Evolutionary conservation across 441 rosid genomes (phyloP).

Genomic region (Kokia cookei): DNA sequence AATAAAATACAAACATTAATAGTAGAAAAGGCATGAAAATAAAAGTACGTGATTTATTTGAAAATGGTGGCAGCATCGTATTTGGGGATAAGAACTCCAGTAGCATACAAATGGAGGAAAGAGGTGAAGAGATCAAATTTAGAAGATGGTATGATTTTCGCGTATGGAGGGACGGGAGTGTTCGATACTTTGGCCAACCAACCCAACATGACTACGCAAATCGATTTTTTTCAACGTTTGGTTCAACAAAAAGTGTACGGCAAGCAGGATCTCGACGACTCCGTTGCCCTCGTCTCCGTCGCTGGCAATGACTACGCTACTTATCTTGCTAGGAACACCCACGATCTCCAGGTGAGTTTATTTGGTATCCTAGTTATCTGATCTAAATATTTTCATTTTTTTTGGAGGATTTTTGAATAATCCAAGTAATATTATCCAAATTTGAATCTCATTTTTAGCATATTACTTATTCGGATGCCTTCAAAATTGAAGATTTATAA

Average conservation of each 20-base stretch:
- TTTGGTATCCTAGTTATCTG: neutral
- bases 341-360: constrained; percentile 22
- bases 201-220: constrained; percentile 48
- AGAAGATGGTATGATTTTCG: constrained; percentile 44
- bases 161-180: constrained; percentile 55
- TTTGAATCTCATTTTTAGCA: too few species aligned
- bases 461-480: too few species aligned
- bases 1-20: too few species aligned
- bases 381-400: too few species aligned
- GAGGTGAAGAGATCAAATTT: neutral
- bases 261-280: constrained; percentile 28
- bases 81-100: constrained; percentile 32
- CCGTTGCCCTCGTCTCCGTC: constrained; percentile 36
- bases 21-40: neutral
- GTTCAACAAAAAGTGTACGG: constrained; percentile 26
- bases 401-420: too few species aligned
- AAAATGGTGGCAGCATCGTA: constrained; percentile 28
- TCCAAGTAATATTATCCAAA: too few species aligned
- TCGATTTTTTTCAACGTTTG: constrained; percentile 26
- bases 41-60: neutral
- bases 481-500: too few species aligned
- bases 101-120: constrained; percentile 20
- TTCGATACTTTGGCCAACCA: constrained; percentile 32
- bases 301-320: constrained; percentile 55
- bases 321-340: constrained; percentile 11